Evolutionary conservation across 768 basidiomycete species (phyloP).

Genomic region (Omphalotus guepiniiformis): DNA sequence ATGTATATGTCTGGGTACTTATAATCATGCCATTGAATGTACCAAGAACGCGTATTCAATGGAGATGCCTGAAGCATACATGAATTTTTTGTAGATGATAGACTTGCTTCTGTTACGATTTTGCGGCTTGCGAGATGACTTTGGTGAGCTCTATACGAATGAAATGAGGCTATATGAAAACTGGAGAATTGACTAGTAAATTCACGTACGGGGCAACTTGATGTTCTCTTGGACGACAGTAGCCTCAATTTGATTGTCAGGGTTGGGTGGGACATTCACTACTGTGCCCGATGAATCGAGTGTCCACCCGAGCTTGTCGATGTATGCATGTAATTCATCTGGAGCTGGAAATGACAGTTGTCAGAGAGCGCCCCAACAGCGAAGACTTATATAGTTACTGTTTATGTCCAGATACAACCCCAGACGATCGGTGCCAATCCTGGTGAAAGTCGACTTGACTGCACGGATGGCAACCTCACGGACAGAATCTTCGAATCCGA

Average conservation of each 20-base stretch:
- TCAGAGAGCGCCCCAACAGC: neutral
- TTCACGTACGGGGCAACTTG: slow-evolving; percentile 70
- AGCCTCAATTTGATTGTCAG: slow-evolving; percentile 85
- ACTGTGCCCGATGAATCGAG: slow-evolving; percentile 49
- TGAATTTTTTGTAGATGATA: slow-evolving; percentile 6
- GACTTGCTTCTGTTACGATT: slow-evolving; percentile 36
- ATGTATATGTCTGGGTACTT: too few species aligned
- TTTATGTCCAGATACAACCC: slow-evolving; percentile 66
- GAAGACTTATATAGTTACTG: slow-evolving; percentile 35
- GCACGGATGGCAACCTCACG: slow-evolving; percentile 74
- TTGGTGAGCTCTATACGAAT: slow-evolving; percentile 59
- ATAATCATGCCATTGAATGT: too few species aligned
- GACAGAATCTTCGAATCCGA: slow-evolving; percentile 81
- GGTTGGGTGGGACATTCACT: slow-evolving; percentile 73
- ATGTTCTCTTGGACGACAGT: slow-evolving; percentile 82
- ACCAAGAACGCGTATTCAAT: too few species aligned
- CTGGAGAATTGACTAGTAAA: neutral
- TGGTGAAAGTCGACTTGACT: slow-evolving; percentile 73
- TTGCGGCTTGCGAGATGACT: slow-evolving; percentile 68
- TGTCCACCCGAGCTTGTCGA: slow-evolving; percentile 65
- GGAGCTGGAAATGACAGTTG: slow-evolving; percentile 33
- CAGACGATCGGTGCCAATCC: slow-evolving; percentile 63
- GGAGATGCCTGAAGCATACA: too few species aligned
- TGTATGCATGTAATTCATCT: slow-evolving; percentile 52
- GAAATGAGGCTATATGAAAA: slow-evolving; percentile 9